Percentiles rank a stretch among this genome's conserved stretches.
Conservation (phyloP, 2,329 filamentous ascomycete genomes). For the Cladophialophora bantiana region DNA sequence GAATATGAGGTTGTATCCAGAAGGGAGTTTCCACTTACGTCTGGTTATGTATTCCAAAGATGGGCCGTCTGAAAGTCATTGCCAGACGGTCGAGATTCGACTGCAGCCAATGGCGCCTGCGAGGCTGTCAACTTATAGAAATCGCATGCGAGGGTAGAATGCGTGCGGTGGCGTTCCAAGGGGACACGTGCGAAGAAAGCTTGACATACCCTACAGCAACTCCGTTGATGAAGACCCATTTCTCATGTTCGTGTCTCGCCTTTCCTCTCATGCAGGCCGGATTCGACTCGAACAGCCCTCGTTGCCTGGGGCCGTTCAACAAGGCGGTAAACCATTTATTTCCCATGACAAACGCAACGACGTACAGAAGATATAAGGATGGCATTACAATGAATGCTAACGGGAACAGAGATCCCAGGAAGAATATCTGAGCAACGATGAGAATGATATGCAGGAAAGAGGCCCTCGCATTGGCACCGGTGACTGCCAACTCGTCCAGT, state of each 20-base stretch:
- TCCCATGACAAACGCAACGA: constrained; percentile 41
- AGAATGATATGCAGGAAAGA: constrained; percentile 67
- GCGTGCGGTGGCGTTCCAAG: not conserved
- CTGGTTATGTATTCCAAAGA: constrained; percentile 77
- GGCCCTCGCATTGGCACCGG: constrained; percentile 60
- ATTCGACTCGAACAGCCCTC: constrained; percentile 27
- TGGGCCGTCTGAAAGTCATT: constrained; percentile 72
- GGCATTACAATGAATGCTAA: constrained; percentile 55
- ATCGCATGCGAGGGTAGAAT: not conserved
- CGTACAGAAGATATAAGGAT: constrained; percentile 43
- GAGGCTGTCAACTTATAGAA: not conserved
- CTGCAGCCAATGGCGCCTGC: constrained; percentile 67
- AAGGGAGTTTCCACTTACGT: constrained; percentile 55
- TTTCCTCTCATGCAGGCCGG: constrained; percentile 22
- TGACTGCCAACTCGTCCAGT: constrained; percentile 66
- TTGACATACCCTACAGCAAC: constrained; percentile 55
- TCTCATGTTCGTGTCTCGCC: constrained; percentile 27
- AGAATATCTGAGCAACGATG: constrained; percentile 64
- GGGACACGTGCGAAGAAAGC: no score
- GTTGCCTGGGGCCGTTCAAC: constrained; percentile 45
- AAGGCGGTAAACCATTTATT: constrained; percentile 45
- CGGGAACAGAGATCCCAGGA: constrained; percentile 66
- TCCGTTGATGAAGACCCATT: constrained; percentile 81
- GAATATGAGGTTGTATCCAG: not conserved
- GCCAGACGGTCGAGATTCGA: constrained; percentile 74